Evolutionary conservation across 768 basidiomycete genomes (phyloP), one percentile per base, ranked within the genome.

Genomic region (Russula emetica): DNA sequence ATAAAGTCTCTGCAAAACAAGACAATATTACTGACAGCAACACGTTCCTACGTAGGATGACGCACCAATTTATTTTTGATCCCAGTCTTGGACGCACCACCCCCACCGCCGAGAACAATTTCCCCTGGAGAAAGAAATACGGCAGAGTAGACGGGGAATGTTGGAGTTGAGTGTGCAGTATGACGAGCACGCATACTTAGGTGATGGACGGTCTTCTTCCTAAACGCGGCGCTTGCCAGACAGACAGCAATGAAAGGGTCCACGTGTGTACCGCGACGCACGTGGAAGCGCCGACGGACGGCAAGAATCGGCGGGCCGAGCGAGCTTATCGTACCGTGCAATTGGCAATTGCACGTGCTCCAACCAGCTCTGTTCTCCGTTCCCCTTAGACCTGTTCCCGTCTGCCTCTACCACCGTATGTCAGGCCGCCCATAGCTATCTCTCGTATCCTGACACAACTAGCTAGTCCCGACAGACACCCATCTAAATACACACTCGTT

Each of bases 51-150:
- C 1, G 2, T 9, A 28, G 11, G 10, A 51, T 30, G 18, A 78
- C 89, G 71, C 67, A 92, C 96, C 68, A 99, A 76, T 74, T 93
- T 92, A 77, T 99, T 99, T 79, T 93, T 92, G 64, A 99, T 89
- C 4, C 97, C 97, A 58, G 83, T 93, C 66, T 83, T 83, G 11
- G 89, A 85, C 14, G 90, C 82, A 20, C 96, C 96, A 1, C 90
- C 90, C 22, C 97, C 97, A 5, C 95, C 97, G 1, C 94, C 96
- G 7, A 96, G 79, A 2, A 95, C 79, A 22, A 98, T 76, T 28
- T 83, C 78, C 26, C 83, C 78, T n/a, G 86, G 80, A 0, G 86
- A 81, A 11, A 90, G 71, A 76, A 95, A 98, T 16, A 85, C 85
- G 57, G 87, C 85, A 5, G 91, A 91, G 72, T 94, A 97, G 55